Evolutionary conservation across 495 filamentous ascomycete species (phyloP).

Genomic region (Aspergillus indologenus): DNA sequence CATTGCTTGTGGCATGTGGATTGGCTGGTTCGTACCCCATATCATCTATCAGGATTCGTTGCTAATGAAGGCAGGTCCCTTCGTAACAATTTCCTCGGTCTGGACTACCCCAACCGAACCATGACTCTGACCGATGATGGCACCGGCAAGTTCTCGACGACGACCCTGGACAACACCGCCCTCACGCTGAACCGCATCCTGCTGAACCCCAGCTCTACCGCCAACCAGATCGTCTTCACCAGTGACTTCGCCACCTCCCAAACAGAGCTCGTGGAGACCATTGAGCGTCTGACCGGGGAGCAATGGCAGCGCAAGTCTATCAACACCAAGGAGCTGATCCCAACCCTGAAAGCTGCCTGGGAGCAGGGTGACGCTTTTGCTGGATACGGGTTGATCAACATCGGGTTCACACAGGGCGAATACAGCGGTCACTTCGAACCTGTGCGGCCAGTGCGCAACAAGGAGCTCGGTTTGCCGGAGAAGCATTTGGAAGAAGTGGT

Average conservation of each 20-base stretch:
- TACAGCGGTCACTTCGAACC: conserved; percentile 13
- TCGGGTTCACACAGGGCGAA: conserved; percentile 11
- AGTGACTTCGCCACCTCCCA: conserved; percentile 14
- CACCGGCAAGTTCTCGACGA: conserved; percentile 6
- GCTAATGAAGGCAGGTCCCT: conserved; percentile 1
- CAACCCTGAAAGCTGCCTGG: conserved; percentile 5
- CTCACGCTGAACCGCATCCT: conserved; percentile 12
- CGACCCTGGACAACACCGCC: conserved; percentile 9
- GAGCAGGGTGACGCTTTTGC: neutral
- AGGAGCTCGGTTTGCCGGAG: conserved; percentile 4
- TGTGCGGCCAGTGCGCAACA: neutral
- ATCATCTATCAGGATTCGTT: neutral
- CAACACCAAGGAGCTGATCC: conserved; percentile 1
- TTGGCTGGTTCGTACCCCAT: conserved; percentile 1
- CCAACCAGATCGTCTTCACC: conserved; percentile 15
- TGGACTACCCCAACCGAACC: conserved; percentile 9
- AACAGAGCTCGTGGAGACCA: conserved; percentile 8
- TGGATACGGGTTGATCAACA: conserved; percentile 13
- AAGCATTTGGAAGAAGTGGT: conserved; percentile 7
- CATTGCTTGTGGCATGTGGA: conserved; percentile 17
- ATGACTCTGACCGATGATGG: conserved; percentile 11
- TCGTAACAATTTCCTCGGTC: conserved; percentile 15
- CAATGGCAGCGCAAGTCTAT: conserved; percentile 8
- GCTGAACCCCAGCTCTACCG: conserved; percentile 2
- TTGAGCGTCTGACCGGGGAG: conserved; percentile 11